Evolutionary conservation across 768 basidiomycete genomes (phyloP).

Genomic region (Aureoboletus auriporus): DNA sequence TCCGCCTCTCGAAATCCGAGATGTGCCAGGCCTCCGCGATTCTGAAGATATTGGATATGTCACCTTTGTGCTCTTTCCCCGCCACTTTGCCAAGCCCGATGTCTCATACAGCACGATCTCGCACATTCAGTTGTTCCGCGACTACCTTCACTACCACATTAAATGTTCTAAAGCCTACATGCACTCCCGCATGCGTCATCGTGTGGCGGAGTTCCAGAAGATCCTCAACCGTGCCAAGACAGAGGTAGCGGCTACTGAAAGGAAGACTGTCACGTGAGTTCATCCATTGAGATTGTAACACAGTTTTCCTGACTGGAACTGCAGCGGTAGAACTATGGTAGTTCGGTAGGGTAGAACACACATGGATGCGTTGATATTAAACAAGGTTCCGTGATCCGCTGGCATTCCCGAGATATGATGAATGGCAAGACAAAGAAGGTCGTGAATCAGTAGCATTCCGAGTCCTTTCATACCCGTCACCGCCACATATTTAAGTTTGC

Average conservation of each 20-base stretch:
- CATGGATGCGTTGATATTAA: background rate
- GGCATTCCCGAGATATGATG: too few species aligned
- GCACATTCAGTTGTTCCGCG: conserved; percentile 93
- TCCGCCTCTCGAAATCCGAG: conserved; percentile 93
- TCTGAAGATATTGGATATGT: conserved; percentile 94
- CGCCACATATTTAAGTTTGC: too few species aligned
- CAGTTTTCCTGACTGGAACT: conserved; percentile 7
- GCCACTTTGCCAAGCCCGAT: conserved; percentile 77
- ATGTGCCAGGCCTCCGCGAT: conserved; percentile 74
- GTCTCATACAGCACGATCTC: conserved; percentile 80
- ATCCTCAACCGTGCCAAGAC: conserved; percentile 95
- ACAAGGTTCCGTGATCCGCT: too few species aligned
- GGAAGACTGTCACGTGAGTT: conserved; percentile 85
- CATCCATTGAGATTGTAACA: background rate
- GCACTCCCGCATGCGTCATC: conserved; percentile 93
- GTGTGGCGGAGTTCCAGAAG: conserved; percentile 94
- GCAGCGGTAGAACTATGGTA: conserved; percentile 55
- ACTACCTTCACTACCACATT: conserved; percentile 99
- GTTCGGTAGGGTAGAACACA: conserved; percentile 36
- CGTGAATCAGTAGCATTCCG: too few species aligned
- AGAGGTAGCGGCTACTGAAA: conserved; percentile 74
- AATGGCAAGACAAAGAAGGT: too few species aligned
- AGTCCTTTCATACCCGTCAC: too few species aligned
- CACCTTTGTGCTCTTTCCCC: conserved; percentile 96
- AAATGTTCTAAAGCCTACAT: conserved; percentile 99